These are phyloP conservation scores for Gossypium mustelinum DNA, from an alignment of 345 rosid genomes.

Conservation along the genomic window DNA sequence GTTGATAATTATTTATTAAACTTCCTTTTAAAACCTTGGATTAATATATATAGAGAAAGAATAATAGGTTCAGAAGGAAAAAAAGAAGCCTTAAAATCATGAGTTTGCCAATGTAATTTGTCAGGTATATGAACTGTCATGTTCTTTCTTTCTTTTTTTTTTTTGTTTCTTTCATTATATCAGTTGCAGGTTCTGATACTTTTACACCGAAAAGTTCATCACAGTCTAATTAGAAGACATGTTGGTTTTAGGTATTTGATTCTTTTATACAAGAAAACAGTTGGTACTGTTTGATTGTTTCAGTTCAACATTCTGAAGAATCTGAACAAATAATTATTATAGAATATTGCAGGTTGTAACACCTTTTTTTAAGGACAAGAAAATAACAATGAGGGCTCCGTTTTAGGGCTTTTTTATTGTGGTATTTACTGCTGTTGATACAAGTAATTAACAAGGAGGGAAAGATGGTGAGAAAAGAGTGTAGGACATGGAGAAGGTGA, in stretches of 20 bases:
- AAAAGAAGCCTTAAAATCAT: not conserved
- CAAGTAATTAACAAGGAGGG: too few species aligned
- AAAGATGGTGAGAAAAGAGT: too few species aligned
- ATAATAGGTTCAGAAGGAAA: too few species aligned
- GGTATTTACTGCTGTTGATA: too few species aligned
- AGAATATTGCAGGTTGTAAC: too few species aligned
- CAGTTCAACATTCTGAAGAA: not conserved
- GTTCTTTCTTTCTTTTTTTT: not conserved
- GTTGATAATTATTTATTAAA: not conserved
- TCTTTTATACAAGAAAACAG: not conserved
- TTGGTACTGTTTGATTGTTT: not conserved
- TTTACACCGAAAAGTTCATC: not conserved
- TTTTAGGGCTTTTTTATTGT: too few species aligned
- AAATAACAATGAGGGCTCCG: too few species aligned
- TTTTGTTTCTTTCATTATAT: not conserved
- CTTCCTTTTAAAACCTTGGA: too few species aligned
- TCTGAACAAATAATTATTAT: too few species aligned
- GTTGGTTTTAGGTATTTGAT: not conserved
- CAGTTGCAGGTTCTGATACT: not conserved
- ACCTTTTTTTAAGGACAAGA: too few species aligned
- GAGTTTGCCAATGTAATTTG: not conserved
- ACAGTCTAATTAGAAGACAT: not conserved
- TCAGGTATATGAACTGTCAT: not conserved
- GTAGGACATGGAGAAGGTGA: too few species aligned
- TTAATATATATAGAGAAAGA: too few species aligned